phyloP scores from a whole-genome alignment of 2,329 filamentous ascomycete genomes.

The Penicillium concentricum region DNA sequence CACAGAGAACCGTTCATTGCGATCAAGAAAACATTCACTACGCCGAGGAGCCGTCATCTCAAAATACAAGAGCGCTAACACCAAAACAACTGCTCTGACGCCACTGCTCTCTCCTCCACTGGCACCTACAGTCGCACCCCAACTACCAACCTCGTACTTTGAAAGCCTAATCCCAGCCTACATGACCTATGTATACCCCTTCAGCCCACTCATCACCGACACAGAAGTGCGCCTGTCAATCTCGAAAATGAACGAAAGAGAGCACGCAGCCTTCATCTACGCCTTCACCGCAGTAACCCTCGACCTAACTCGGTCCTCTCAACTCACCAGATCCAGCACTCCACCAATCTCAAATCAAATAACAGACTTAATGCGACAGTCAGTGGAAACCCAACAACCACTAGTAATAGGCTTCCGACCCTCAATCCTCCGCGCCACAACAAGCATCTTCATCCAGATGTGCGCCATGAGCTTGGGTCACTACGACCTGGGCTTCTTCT shows the following conservation, averaged over 20 bases:
- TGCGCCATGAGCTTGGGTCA: conserved; percentile 51
- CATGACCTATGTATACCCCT: conserved; percentile 47
- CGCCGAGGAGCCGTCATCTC: conserved; percentile 44
- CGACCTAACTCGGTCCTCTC: conserved; percentile 36
- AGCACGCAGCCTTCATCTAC: conserved; percentile 45
- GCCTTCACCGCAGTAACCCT: conserved; percentile 49
- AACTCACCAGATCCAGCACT: conserved; percentile 10
- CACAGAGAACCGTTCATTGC: conserved; percentile 30
- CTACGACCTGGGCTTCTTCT: conserved; percentile 51
- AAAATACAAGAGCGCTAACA: conserved; percentile 32
- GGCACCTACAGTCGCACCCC: background rate
- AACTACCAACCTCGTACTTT: conserved; percentile 30
- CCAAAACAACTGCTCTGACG: background rate
- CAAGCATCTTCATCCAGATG: conserved; percentile 55
- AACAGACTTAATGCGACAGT: conserved; percentile 31
- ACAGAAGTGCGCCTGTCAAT: conserved; percentile 39
- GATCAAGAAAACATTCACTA: conserved; percentile 38
- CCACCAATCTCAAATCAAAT: conserved; percentile 27
- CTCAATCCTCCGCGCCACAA: conserved; percentile 50
- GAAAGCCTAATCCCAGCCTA: conserved; percentile 48
- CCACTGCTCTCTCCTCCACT: conserved; percentile 13
- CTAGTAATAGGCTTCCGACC: conserved; percentile 40
- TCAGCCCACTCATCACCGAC: conserved; percentile 48
- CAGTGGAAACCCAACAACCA: conserved; percentile 38
- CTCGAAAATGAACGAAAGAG: conserved; percentile 39